These are phyloP conservation scores for Cantharellus cinnabarinus DNA, from an alignment of 768 basidiomycete genomes.

Conservation along the genomic window DNA sequence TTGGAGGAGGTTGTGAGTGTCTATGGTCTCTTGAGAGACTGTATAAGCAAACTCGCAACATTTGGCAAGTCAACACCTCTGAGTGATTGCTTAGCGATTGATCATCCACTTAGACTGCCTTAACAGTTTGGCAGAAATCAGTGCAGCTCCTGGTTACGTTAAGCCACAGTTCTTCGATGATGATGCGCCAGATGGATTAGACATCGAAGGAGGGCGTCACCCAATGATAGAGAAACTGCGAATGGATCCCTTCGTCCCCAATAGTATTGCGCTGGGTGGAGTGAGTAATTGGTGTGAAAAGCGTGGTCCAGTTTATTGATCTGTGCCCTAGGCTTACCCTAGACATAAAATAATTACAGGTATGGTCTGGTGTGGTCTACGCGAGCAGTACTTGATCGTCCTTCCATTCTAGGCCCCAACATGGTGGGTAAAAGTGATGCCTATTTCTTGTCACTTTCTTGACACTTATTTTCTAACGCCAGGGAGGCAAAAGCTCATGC, in stretches of 20 bases:
- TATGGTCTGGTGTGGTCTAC: neutral
- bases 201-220: conserved; percentile 72
- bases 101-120: conserved; percentile 40
- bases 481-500: conserved; percentile 55
- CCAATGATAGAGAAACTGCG: conserved; percentile 75
- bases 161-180: conserved; percentile 52
- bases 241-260: conserved; percentile 71
- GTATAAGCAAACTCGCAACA: conserved; percentile 58
- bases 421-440: conserved; percentile 17
- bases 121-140: conserved; percentile 61
- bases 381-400: neutral
- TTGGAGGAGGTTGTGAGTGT: conserved; percentile 49
- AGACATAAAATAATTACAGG: conserved; percentile 60
- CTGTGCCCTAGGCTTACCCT: neutral
- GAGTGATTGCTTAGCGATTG: neutral
- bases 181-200: conserved; percentile 25
- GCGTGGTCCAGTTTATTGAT: neutral
- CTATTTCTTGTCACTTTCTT: neutral
- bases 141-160: conserved; percentile 53
- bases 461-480: neutral
- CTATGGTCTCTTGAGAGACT: conserved; percentile 53
- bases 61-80: conserved; percentile 18
- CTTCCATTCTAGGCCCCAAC: conserved; percentile 20
- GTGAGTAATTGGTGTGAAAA: conserved; percentile 5
- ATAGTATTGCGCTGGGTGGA: conserved; percentile 46